Percentiles rank a stretch among this genome's conserved stretches.
Conservation (phyloP, 352 stramenopile genomes). For the Pythium sukuiense region DNA sequence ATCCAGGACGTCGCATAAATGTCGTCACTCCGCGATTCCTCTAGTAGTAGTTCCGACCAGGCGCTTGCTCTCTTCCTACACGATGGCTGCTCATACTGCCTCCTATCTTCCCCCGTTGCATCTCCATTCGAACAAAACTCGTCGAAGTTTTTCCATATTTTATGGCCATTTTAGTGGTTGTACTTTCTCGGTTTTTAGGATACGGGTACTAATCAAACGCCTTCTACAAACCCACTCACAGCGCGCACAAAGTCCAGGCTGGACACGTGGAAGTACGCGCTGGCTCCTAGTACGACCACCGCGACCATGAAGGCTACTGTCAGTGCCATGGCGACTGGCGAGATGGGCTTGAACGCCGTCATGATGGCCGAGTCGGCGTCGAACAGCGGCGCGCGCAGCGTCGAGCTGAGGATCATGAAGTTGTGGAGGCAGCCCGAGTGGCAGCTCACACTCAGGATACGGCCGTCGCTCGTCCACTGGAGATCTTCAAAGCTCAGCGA, state of each 20-base stretch:
- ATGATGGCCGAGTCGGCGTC: constrained; percentile 59
- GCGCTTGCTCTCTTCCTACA: background rate
- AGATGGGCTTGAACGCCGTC: constrained; percentile 59
- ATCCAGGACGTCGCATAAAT: constrained; percentile 71
- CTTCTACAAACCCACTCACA: constrained; percentile 66
- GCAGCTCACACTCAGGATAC: constrained; percentile 89
- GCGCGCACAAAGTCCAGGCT: constrained; percentile 54
- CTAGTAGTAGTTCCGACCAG: background rate
- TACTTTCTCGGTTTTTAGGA: background rate
- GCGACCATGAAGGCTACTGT: constrained; percentile 56
- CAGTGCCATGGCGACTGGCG: constrained; percentile 59
- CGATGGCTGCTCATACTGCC: background rate
- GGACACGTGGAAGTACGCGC: constrained; percentile 49
- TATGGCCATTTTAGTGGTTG: background rate
- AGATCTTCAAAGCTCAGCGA: constrained; percentile 71
- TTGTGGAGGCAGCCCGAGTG: constrained; percentile 88
- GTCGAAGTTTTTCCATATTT: background rate
- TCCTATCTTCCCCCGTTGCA: background rate
- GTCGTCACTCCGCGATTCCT: background rate
- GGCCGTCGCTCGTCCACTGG: constrained; percentile 87
- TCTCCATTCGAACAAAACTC: too few species aligned
- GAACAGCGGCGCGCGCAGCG: constrained; percentile 58
- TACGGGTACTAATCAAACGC: constrained; percentile 7
- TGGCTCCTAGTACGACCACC: constrained; percentile 45
- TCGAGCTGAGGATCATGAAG: constrained; percentile 81